Percentiles rank a stretch among this genome's conserved stretches.
phyloP scores from a whole-genome alignment of 306 rosid genomes.

The Rosa lucieae region DNA sequence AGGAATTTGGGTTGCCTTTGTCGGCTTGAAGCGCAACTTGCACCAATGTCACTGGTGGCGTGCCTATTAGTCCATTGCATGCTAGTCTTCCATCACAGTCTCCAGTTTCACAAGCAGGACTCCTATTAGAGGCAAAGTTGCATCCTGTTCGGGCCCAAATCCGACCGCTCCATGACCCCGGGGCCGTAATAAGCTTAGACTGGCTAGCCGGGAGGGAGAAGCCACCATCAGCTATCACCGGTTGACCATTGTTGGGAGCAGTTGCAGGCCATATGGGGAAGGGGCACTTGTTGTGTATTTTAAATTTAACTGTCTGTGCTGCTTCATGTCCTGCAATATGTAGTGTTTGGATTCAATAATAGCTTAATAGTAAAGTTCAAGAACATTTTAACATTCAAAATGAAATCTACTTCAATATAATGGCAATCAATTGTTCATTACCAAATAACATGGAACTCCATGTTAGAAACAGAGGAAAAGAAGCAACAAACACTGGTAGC shows the following conservation, averaged over 20 bases:
- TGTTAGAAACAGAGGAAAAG: slow-evolving; percentile 34
- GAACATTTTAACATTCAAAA: not conserved
- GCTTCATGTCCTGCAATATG: slow-evolving; percentile 37
- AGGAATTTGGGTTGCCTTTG: slow-evolving; percentile 53
- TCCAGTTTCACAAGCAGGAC: slow-evolving; percentile 73
- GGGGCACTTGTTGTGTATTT: slow-evolving; percentile 68
- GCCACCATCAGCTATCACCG: slow-evolving; percentile 77
- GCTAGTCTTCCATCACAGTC: slow-evolving; percentile 79
- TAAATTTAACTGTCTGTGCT: slow-evolving; percentile 50
- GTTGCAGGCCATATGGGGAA: slow-evolving; percentile 93
- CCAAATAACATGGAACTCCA: slow-evolving; percentile 41
- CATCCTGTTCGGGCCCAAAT: slow-evolving; percentile 92
- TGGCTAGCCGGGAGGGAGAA: slow-evolving; percentile 67
- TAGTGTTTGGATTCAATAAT: not conserved
- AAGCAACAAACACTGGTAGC: slow-evolving; percentile 24
- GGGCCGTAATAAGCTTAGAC: slow-evolving; percentile 42
- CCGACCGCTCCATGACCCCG: slow-evolving; percentile 86
- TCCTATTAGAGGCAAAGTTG: slow-evolving; percentile 45
- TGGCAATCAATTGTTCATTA: slow-evolving; percentile 20
- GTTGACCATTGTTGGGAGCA: slow-evolving; percentile 70
- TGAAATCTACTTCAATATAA: not conserved
- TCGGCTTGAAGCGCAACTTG: slow-evolving; percentile 63
- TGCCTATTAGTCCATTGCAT: slow-evolving; percentile 79
- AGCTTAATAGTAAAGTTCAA: not conserved
- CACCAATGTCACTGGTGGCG: slow-evolving; percentile 77